Conservation (phyloP, 2,329 filamentous ascomycete species). For the Amauroascus verrucosus region DNA sequence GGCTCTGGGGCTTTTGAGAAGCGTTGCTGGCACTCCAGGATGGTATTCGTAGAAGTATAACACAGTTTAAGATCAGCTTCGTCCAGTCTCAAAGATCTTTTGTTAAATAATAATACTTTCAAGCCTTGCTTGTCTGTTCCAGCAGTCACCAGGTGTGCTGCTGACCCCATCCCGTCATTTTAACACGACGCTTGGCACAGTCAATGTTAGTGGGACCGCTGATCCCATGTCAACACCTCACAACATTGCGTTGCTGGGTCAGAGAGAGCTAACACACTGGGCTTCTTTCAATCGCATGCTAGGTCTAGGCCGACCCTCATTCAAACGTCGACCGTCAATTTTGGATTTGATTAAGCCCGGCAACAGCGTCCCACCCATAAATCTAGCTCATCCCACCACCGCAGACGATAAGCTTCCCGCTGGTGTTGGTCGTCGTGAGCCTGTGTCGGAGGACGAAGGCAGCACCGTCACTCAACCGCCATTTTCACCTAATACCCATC, state of each 20-base stretch:
- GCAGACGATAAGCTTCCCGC: background rate
- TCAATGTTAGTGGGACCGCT: background rate
- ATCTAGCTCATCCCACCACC: background rate
- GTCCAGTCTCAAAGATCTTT: too few relatives aligned
- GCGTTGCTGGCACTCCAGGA: too few relatives aligned
- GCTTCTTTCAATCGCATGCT: constrained; percentile 38
- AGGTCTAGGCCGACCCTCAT: constrained; percentile 46
- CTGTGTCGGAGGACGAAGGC: background rate
- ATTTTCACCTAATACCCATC: constrained; percentile 25
- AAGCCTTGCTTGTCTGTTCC: too few relatives aligned
- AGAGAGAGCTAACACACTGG: background rate
- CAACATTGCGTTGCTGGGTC: background rate
- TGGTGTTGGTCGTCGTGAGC: background rate
- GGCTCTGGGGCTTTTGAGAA: too few relatives aligned
- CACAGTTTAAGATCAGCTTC: too few relatives aligned
- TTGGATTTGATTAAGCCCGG: constrained; percentile 49
- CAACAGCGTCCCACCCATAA: constrained; percentile 25
- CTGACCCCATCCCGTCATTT: background rate
- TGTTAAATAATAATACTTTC: too few relatives aligned
- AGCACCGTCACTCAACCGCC: constrained; percentile 30
- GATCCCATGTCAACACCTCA: background rate
- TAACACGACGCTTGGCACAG: background rate
- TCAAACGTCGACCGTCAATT: constrained; percentile 52
- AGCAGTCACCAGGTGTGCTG: too few relatives aligned
- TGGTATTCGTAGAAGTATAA: too few relatives aligned